Evolutionary conservation across 2,329 filamentous ascomycete species (phyloP).

Genomic region (Hymenoscyphus scutula): DNA sequence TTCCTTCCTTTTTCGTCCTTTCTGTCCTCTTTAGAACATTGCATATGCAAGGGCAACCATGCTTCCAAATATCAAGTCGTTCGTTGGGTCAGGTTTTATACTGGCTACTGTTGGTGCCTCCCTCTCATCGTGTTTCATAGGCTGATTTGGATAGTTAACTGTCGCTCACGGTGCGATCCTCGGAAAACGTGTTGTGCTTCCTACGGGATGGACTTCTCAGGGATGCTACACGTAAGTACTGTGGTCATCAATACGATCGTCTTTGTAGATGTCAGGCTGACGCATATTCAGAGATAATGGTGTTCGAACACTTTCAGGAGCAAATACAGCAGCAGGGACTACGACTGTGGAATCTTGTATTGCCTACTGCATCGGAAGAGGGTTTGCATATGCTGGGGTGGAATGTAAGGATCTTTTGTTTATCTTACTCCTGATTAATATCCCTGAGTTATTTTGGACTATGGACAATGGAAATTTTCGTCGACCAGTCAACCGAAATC

Average conservation of each 20-base stretch:
- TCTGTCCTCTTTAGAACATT: background rate
- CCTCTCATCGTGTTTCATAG: background rate
- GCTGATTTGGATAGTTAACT: conserved; percentile 3
- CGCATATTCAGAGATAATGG: conserved; percentile 18
- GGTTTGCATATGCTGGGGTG: conserved; percentile 30
- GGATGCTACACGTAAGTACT: conserved; percentile 30
- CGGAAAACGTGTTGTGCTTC: conserved; percentile 15
- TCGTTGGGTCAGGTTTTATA: conserved; percentile 6
- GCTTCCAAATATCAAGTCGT: conserved; percentile 3
- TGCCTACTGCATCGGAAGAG: conserved; percentile 25
- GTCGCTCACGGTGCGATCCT: conserved; percentile 4
- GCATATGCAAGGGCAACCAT: conserved; percentile 4
- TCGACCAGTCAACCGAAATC: background rate
- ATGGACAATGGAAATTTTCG: background rate
- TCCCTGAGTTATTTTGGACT: background rate
- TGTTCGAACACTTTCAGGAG: conserved; percentile 24
- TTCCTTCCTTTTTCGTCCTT: conserved; percentile 1
- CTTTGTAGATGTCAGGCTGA: conserved; percentile 1
- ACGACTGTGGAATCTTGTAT: conserved; percentile 34
- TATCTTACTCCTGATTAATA: background rate
- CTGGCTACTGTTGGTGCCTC: conserved; percentile 9
- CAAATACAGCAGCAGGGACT: conserved; percentile 20
- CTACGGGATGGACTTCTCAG: conserved; percentile 27
- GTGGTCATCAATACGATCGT: background rate
- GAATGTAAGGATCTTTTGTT: background rate